phyloP scores from a whole-genome alignment of 352 stramenopile genomes.

The Thraustochytrium sp. region DNA sequence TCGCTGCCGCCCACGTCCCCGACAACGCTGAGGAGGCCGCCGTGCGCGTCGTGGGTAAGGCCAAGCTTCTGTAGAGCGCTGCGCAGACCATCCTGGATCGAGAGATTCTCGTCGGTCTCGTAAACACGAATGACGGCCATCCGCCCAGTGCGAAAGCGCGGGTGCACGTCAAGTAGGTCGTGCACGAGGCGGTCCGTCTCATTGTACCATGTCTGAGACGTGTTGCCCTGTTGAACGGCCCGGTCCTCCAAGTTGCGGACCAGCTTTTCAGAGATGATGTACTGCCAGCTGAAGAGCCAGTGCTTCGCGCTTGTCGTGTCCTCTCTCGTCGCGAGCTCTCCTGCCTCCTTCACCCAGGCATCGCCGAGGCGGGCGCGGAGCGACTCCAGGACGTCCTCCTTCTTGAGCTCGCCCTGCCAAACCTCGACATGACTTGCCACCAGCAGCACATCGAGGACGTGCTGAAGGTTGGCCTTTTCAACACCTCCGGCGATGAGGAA shows the following conservation, averaged over 20 bases:
- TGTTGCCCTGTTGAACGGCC: not conserved
- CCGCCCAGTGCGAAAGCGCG: not conserved
- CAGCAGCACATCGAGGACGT: not conserved
- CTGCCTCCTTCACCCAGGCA: not conserved
- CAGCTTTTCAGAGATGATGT: not conserved
- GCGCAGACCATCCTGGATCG: not conserved
- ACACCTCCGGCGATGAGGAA: not conserved
- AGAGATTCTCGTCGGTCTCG: slow-evolving; percentile 1
- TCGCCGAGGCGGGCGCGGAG: not conserved
- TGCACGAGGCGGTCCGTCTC: not conserved
- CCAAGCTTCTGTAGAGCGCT: not conserved
- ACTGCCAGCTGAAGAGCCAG: not conserved
- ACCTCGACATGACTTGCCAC: not conserved
- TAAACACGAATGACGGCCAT: slow-evolving; percentile 9
- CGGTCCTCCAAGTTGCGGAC: not conserved
- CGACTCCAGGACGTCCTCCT: not conserved
- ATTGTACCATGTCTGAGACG: slow-evolving; percentile 11
- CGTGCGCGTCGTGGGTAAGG: not conserved
- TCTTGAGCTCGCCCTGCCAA: not conserved
- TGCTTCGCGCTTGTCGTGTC: not conserved
- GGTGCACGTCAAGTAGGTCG: not conserved
- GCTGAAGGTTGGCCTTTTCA: not conserved
- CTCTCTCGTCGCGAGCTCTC: not conserved
- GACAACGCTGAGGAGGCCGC: not conserved
- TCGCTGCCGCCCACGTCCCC: not conserved